Percentiles rank a stretch among this genome's conserved stretches.
Evolutionary conservation across 2,329 filamentous ascomycete species (phyloP).

Genomic region (Apiospora hydei): DNA sequence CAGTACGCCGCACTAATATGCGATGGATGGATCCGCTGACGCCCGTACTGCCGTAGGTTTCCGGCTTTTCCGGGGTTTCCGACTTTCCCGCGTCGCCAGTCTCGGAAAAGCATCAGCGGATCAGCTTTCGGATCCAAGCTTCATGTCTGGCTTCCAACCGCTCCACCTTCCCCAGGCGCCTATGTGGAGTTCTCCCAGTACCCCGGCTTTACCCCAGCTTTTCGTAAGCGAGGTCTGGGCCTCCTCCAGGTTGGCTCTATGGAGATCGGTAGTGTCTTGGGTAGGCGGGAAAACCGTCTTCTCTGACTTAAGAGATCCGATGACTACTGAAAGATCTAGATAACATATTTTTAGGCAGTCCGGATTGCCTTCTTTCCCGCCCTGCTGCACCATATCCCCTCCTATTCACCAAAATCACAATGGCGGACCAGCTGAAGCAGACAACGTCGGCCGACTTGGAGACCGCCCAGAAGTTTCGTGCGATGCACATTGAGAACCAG

Average conservation of each 20-base stretch:
- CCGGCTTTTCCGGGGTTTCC: background rate
- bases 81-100: background rate
- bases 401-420: background rate
- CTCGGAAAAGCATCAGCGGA: background rate
- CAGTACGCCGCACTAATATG: background rate
- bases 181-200: no score
- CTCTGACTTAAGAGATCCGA: background rate
- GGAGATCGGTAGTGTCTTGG: background rate
- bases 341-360: background rate
- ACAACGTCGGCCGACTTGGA: background rate
- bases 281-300: background rate
- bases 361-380: background rate
- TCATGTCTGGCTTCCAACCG: background rate
- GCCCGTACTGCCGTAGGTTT: no score
- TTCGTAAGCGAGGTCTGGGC: background rate
- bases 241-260: background rate
- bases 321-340: background rate
- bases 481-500: constrained; percentile 22
- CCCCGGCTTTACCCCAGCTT: constrained; percentile 12
- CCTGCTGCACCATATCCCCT: background rate
- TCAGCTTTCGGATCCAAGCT: background rate
- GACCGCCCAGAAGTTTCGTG: background rate
- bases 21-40: background rate
- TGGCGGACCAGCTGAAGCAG: background rate
- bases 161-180: background rate